Evolutionary conservation across 495 filamentous ascomycete species (phyloP).

Genomic region (Hypoxylon subgilvum): DNA sequence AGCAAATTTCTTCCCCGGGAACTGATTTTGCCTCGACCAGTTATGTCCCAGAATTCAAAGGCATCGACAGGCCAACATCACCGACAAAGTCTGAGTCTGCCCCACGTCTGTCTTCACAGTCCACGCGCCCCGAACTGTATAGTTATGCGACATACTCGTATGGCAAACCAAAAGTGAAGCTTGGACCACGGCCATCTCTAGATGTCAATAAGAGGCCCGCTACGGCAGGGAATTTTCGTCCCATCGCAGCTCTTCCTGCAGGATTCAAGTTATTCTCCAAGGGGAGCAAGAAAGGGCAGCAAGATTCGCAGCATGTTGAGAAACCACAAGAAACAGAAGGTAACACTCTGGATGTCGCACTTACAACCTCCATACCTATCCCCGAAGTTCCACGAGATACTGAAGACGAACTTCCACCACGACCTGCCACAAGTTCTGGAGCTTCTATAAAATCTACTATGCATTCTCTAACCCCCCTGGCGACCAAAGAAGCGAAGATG

Average conservation of each 20-base stretch:
- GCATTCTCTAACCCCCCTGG: slow-evolving; percentile 41
- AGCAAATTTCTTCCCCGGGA: slow-evolving; percentile 40
- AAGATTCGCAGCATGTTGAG: slow-evolving; percentile 26
- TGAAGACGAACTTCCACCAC: slow-evolving; percentile 46
- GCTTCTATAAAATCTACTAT: slow-evolving; percentile 53
- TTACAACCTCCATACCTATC: slow-evolving; percentile 23
- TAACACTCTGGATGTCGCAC: slow-evolving; percentile 27
- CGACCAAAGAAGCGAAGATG: slow-evolving; percentile 64
- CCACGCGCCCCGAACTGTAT: slow-evolving; percentile 70
- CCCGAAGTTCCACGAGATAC: slow-evolving; percentile 38
- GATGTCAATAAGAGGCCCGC: slow-evolving; percentile 70
- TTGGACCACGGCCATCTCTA: slow-evolving; percentile 80
- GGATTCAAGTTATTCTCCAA: slow-evolving; percentile 59
- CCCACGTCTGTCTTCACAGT: slow-evolving; percentile 66
- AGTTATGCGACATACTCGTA: slow-evolving; percentile 60
- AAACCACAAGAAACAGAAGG: slow-evolving; percentile 42
- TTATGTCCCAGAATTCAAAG: slow-evolving; percentile 50
- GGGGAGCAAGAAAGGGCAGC: slow-evolving; percentile 49
- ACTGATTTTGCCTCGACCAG: slow-evolving; percentile 48
- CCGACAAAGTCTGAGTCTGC: slow-evolving; percentile 47
- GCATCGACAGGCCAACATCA: slow-evolving; percentile 45
- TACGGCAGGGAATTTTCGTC: slow-evolving; percentile 68
- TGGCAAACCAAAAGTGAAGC: slow-evolving; percentile 75
- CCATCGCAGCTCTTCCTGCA: slow-evolving; percentile 71
- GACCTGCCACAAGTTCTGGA: slow-evolving; percentile 61